Percentiles rank a stretch among this genome's conserved stretches.
phyloP scores from a whole-genome alignment of 2,329 filamentous ascomycete species.

The Diaporthe humulicola region DNA sequence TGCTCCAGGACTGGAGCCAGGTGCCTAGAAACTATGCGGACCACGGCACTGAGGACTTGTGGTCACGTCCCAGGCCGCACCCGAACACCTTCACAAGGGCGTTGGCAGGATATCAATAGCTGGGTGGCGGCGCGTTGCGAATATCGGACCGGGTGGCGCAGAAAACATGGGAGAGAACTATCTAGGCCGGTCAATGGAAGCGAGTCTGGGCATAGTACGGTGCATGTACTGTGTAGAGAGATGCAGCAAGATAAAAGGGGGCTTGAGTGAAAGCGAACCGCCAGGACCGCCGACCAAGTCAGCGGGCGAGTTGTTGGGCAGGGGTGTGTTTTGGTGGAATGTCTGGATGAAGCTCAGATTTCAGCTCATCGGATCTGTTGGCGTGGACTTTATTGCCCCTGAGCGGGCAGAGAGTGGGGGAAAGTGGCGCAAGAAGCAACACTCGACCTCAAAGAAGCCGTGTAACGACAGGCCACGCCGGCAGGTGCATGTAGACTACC shows the following conservation, averaged over 20 bases:
- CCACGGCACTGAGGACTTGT: not conserved
- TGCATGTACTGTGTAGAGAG: not conserved
- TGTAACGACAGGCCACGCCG: slow-evolving; percentile 10
- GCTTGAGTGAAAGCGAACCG: not conserved
- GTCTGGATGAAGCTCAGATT: slow-evolving; percentile 25
- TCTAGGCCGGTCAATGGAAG: not conserved
- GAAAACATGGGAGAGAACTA: not conserved
- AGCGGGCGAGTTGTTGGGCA: slow-evolving; percentile 14
- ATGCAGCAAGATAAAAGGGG: not conserved
- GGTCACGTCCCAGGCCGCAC: not conserved
- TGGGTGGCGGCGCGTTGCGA: not conserved
- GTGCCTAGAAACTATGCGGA: not conserved
- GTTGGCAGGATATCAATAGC: not conserved
- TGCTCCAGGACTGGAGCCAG: not conserved
- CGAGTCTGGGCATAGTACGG: not conserved
- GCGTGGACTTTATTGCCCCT: slow-evolving; percentile 28
- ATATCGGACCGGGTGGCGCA: slow-evolving; percentile 1
- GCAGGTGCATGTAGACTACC: not conserved
- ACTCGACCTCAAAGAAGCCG: not conserved
- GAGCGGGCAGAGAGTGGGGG: slow-evolving; percentile 20
- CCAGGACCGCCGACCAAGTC: slow-evolving; percentile 4
- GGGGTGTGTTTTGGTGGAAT: slow-evolving; percentile 10
- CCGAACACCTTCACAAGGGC: not conserved
- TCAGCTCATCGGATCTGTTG: slow-evolving; percentile 21
- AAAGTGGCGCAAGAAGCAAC: slow-evolving; percentile 5